Conservation (phyloP, 108 stramenopile genomes). For the Nitzschia sp. region DNA sequence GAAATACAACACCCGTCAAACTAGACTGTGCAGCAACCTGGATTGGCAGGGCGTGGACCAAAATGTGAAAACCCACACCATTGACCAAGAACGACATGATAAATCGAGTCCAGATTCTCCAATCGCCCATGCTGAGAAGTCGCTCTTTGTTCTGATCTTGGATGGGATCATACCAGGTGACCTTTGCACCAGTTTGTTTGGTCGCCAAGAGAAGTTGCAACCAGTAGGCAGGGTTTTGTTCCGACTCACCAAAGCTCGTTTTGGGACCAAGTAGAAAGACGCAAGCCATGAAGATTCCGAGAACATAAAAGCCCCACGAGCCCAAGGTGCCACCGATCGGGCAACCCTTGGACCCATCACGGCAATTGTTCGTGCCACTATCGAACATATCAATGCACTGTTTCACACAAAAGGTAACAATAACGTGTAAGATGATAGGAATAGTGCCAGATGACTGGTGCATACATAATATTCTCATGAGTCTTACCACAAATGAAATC, state of each 20-base stretch:
- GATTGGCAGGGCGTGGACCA: conserved; percentile 28
- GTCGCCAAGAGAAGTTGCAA: not conserved
- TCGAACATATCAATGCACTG: conserved; percentile 8
- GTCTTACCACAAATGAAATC: conserved; percentile 17
- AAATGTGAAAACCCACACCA: conserved; percentile 29
- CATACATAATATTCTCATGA: no score
- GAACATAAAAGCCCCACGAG: conserved; percentile 14
- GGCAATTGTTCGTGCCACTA: not conserved
- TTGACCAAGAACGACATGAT: conserved; percentile 22
- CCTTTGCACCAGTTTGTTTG: not conserved
- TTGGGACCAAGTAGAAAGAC: conserved; percentile 18
- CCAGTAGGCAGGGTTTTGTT: conserved; percentile 29
- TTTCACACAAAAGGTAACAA: not conserved
- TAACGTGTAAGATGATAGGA: not conserved
- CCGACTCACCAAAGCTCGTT: not conserved
- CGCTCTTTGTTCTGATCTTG: not conserved
- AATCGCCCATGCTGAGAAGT: not conserved
- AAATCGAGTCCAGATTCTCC: conserved; percentile 23
- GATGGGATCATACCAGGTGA: conserved; percentile 21
- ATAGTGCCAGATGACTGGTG: no score
- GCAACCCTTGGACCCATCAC: conserved; percentile 7
- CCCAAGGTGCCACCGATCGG: conserved; percentile 14
- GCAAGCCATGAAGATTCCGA: conserved; percentile 27
- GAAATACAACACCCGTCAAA: conserved; percentile 24
- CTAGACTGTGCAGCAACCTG: conserved; percentile 22